A percentile compares a stretch with the other conserved stretches of the same genome.
phyloP scores from a whole-genome alignment of 768 basidiomycete species.

The Trametes maxima region DNA sequence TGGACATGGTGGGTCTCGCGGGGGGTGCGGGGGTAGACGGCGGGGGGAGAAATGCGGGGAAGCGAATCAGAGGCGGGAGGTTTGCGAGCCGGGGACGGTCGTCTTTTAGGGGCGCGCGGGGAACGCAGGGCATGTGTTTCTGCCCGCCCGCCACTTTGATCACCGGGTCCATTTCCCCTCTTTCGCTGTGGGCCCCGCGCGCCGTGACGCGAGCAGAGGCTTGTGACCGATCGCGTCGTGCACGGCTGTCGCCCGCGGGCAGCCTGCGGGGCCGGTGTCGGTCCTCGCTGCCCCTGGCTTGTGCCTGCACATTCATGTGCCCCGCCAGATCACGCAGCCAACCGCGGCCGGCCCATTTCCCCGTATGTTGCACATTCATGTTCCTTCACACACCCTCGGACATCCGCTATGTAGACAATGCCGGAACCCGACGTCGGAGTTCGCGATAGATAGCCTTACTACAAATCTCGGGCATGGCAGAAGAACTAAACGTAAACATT shows the following conservation, averaged over 20 bases:
- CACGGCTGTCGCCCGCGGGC: not conserved
- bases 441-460: not conserved
- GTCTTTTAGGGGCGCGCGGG: conserved; percentile 9
- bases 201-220: conserved; percentile 5
- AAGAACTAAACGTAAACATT: not conserved
- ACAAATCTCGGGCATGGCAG: not conserved
- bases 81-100: conserved; percentile 4
- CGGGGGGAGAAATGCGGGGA: conserved; percentile 2
- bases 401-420: too few relatives aligned
- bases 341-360: too few relatives aligned
- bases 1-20: conserved; percentile 25
- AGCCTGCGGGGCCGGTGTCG: not conserved
- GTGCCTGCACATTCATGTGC: too few relatives aligned
- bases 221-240: conserved; percentile 15
- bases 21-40: not conserved
- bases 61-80: conserved; percentile 15
- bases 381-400: too few relatives aligned
- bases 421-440: not conserved
- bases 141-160: conserved; percentile 9
- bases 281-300: not conserved
- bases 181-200: not conserved
- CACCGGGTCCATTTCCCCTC: conserved; percentile 8
- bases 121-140: conserved; percentile 19
- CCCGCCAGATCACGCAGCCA: too few relatives aligned
- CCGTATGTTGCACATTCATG: too few relatives aligned